Evolutionary conservation across 208 protist genomes (phyloP).

Genomic region (Trypanosoma congolense): DNA sequence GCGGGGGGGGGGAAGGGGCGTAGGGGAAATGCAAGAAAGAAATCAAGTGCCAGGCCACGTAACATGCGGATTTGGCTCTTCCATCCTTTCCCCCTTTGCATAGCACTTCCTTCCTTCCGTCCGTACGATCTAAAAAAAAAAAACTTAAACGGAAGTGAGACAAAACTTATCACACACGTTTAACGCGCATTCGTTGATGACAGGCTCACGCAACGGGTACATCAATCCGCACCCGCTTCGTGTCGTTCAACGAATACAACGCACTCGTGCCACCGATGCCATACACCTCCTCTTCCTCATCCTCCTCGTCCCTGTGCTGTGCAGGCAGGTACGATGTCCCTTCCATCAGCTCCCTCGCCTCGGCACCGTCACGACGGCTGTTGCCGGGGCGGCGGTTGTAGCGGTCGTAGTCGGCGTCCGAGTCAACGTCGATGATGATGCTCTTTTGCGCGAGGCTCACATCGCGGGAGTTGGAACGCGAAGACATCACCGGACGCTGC

Average conservation of each 20-base stretch:
- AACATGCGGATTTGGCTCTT: too few species aligned
- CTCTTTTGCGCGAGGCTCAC: constrained; percentile 60
- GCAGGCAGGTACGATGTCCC: neutral
- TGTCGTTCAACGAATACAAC: constrained; percentile 46
- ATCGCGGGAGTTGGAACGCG: constrained; percentile 30
- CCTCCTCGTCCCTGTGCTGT: constrained; percentile 2
- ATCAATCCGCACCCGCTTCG: constrained; percentile 12
- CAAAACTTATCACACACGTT: too few species aligned
- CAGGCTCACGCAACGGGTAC: constrained; percentile 39
- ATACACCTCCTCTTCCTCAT: constrained; percentile 8
- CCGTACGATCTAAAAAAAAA: too few species aligned
- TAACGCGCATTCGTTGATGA: too few species aligned
- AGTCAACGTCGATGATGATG: constrained; percentile 40
- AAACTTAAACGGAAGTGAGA: too few species aligned
- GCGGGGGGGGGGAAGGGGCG: too few species aligned
- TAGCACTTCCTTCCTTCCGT: too few species aligned
- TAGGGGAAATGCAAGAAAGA: too few species aligned
- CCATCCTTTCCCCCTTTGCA: too few species aligned
- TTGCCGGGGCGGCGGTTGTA: neutral
- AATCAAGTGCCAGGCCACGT: too few species aligned
- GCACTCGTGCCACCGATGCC: constrained; percentile 46
- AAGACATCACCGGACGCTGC: neutral
- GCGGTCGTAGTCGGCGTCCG: neutral
- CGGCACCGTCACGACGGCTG: neutral
- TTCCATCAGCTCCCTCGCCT: neutral